Conservation (phyloP, 2,329 filamentous ascomycete species). For the Septoria linicola region DNA sequence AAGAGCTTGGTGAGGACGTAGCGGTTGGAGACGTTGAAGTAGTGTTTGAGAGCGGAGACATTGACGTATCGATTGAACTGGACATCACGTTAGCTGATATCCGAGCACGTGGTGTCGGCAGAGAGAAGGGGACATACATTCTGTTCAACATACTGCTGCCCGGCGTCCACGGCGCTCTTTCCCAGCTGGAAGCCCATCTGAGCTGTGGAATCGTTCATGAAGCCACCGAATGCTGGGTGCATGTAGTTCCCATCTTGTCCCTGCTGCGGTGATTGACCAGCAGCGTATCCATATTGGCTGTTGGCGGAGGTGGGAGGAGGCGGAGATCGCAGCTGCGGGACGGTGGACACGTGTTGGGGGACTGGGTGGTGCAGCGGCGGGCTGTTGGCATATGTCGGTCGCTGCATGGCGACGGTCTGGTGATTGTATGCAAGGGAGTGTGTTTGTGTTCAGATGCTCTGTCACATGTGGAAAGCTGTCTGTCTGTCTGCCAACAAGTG, state of each 20-base stretch:
- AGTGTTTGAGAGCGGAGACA: constrained; percentile 90
- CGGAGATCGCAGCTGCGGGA: constrained; percentile 93
- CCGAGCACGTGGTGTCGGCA: too few relatives aligned
- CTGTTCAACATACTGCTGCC: constrained; percentile 91
- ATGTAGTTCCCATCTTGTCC: constrained; percentile 38
- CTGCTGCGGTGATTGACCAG: constrained; percentile 38
- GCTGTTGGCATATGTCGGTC: constrained; percentile 75
- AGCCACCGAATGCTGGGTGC: constrained; percentile 73
- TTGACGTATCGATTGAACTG: constrained; percentile 83
- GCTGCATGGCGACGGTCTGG: constrained; percentile 68
- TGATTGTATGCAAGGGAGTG: neutral
- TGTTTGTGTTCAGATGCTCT: constrained; percentile 5
- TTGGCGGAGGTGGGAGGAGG: constrained; percentile 73
- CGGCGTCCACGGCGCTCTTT: constrained; percentile 85
- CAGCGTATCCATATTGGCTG: constrained; percentile 65
- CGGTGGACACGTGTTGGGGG: constrained; percentile 96
- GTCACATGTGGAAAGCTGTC: constrained; percentile 10
- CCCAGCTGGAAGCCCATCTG: constrained; percentile 95
- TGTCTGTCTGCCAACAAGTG: too few relatives aligned
- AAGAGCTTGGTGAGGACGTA: constrained; percentile 93
- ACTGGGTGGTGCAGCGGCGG: constrained; percentile 95
- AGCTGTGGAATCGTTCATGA: constrained; percentile 93
- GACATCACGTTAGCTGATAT: neutral
- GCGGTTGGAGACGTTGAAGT: constrained; percentile 98
- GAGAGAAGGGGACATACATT: constrained; percentile 70